Conservation (phyloP, 169 alveolate species). For the Eimeria maxima region DNA sequence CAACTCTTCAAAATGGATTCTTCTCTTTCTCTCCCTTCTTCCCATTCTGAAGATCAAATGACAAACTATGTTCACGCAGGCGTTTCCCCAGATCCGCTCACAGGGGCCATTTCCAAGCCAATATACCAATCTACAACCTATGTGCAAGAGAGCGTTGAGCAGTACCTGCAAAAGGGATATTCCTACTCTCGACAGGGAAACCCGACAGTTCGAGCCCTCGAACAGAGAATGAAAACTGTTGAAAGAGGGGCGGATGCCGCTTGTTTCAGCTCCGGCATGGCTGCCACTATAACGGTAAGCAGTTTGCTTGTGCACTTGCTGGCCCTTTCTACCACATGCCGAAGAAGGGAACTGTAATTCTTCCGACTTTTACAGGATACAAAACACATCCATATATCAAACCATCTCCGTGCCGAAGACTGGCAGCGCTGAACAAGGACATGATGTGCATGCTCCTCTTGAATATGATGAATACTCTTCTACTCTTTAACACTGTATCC, state of each 20-base stretch:
- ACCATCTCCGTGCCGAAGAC: too few species aligned
- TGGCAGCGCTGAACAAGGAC: too few species aligned
- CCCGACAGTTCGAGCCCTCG: conserved; percentile 87
- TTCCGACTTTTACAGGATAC: too few species aligned
- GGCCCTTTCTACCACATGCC: too few species aligned
- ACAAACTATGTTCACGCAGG: conserved; percentile 80
- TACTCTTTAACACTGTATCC: too few species aligned
- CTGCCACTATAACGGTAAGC: conserved; percentile 85
- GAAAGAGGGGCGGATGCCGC: conserved; percentile 86
- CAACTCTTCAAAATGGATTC: background rate
- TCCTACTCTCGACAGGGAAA: conserved; percentile 87
- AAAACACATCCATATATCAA: too few species aligned
- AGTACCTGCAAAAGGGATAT: conserved; percentile 84
- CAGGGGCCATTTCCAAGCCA: conserved; percentile 88
- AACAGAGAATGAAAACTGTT: conserved; percentile 84
- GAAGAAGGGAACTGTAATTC: too few species aligned
- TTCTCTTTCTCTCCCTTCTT: background rate
- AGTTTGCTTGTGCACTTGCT: too few species aligned
- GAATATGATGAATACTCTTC: too few species aligned
- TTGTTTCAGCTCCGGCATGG: conserved; percentile 87
- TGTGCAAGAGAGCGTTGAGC: conserved; percentile 85
- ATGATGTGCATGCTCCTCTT: too few species aligned
- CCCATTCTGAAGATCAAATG: background rate
- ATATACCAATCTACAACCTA: conserved; percentile 87
- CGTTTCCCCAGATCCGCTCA: conserved; percentile 78